Conservation (phyloP, 345 rosid species). For the Dovyalis caffra region DNA sequence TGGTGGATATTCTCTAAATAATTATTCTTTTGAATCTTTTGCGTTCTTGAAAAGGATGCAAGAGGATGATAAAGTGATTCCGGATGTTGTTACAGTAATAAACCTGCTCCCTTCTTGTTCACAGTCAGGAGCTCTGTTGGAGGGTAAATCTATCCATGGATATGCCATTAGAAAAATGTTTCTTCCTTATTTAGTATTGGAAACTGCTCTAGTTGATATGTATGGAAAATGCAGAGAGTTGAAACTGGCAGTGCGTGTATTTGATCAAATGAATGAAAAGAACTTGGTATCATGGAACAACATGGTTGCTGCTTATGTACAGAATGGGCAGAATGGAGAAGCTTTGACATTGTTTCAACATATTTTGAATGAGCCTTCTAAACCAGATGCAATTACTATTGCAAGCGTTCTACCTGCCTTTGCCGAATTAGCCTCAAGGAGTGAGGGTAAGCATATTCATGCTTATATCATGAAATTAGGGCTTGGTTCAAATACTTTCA, state of each 20-base stretch:
- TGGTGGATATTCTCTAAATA: conserved; percentile 51
- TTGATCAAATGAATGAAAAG: conserved; percentile 44
- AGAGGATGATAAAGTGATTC: conserved; percentile 39
- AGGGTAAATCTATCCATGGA: conserved; percentile 61
- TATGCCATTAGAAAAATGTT: conserved; percentile 57
- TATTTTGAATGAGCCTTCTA: conserved; percentile 36
- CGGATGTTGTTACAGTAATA: conserved; percentile 60
- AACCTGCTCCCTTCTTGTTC: conserved; percentile 66
- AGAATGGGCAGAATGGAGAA: conserved; percentile 42
- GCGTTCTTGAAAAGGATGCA: conserved; percentile 53
- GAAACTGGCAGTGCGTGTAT: conserved; percentile 45
- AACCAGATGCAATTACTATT: conserved; percentile 56
- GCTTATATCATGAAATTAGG: conserved; percentile 41
- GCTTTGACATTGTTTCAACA: conserved; percentile 54
- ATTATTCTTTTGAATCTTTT: conserved; percentile 39
- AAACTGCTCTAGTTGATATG: conserved; percentile 65
- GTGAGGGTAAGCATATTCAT: conserved; percentile 60
- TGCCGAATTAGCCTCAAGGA: conserved; percentile 51
- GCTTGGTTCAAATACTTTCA: conserved; percentile 35
- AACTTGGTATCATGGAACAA: conserved; percentile 69
- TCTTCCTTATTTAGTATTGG: conserved; percentile 62
- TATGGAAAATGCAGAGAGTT: conserved; percentile 51
- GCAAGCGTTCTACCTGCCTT: conserved; percentile 65
- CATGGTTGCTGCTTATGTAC: conserved; percentile 59
- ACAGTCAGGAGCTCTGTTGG: conserved; percentile 35